Conservation (phyloP, 441 rosid genomes). For the Raphanus hybrid region DNA sequence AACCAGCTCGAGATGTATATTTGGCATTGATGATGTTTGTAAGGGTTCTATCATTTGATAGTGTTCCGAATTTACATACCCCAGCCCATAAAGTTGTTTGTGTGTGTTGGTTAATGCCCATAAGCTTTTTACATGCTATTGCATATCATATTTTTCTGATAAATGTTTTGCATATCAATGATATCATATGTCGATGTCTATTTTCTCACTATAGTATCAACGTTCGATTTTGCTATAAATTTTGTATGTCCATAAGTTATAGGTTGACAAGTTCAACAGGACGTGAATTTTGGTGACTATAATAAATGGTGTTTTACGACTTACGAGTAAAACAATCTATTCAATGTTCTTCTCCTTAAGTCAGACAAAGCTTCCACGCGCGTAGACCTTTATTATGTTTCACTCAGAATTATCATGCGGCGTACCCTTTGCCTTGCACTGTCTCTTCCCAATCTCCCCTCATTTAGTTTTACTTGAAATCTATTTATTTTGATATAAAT, state of each 20-base stretch:
- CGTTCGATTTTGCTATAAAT: too few relatives aligned
- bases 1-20: too few relatives aligned
- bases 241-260: too few relatives aligned
- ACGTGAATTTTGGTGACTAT: not conserved
- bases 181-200: too few relatives aligned
- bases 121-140: not conserved
- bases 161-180: too few relatives aligned
- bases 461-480: too few relatives aligned
- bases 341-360: slow-evolving; percentile 25
- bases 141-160: not conserved
- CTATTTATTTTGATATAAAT: not conserved
- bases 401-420: not conserved
- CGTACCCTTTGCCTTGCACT: slow-evolving; percentile 12
- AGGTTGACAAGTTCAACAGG: not conserved
- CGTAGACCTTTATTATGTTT: not conserved
- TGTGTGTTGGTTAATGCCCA: not conserved
- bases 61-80: not conserved
- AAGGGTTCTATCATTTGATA: not conserved
- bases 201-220: too few relatives aligned
- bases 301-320: slow-evolving; percentile 12
- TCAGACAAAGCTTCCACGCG: slow-evolving; percentile 31
- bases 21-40: too few relatives aligned
- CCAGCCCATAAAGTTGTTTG: not conserved
- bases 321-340: slow-evolving; percentile 25
- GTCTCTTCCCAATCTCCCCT: not conserved